Conservation (phyloP, 2,329 filamentous ascomycete species). For the Verticillium zaregamsianum region DNA sequence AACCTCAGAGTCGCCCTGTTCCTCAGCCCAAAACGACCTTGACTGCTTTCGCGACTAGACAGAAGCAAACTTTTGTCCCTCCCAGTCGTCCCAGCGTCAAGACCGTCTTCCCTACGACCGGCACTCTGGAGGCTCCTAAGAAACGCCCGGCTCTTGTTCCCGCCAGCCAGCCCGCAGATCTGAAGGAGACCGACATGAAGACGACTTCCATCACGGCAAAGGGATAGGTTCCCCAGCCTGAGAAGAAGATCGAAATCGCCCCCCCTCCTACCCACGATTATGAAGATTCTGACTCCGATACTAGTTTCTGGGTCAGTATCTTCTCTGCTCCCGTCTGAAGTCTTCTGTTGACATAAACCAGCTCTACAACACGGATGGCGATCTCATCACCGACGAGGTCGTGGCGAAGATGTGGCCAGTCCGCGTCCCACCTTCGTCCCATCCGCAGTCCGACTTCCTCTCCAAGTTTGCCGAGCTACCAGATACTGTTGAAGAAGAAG, state of each 20-base stretch:
- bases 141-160: background rate
- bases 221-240: background rate
- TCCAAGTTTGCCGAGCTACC: background rate
- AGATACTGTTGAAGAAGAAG: background rate
- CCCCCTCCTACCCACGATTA: background rate
- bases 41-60: background rate
- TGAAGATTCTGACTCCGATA: background rate
- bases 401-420: background rate
- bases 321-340: background rate
- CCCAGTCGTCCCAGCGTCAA: background rate
- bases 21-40: background rate
- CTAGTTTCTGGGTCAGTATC: background rate
- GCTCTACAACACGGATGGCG: background rate
- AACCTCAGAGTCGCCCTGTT: background rate
- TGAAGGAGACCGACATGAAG: background rate
- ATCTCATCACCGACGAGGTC: background rate
- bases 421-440: background rate
- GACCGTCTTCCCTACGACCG: background rate
- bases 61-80: background rate
- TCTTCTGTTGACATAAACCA: background rate
- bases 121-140: background rate
- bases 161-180: background rate
- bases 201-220: background rate
- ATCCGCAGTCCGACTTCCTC: background rate
- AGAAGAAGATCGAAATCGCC: background rate